phyloP scores from a whole-genome alignment of 2,329 filamentous ascomycete species.

The Alternaria arbusti region DNA sequence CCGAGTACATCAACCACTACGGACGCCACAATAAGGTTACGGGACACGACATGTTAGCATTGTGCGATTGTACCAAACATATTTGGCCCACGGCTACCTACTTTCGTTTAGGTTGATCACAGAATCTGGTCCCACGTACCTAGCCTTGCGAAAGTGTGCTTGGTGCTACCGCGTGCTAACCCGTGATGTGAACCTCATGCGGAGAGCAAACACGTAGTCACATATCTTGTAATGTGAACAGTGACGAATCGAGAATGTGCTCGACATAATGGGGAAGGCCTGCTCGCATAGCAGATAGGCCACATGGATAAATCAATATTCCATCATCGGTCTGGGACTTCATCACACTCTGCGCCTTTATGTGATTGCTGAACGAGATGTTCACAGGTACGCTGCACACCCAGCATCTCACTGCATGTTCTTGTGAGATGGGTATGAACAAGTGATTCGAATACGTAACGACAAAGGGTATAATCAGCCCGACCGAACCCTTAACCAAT shows the following conservation, averaged over 20 bases:
- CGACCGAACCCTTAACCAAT: neutral
- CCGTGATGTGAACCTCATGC: neutral
- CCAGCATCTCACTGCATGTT: neutral
- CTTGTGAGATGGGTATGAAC: neutral
- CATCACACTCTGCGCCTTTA: neutral
- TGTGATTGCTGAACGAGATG: neutral
- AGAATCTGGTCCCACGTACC: neutral
- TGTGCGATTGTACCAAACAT: neutral
- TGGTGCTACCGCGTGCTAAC: neutral
- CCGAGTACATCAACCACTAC: neutral
- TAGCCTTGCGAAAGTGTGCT: neutral
- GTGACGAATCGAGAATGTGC: neutral
- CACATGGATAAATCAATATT: neutral
- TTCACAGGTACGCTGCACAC: neutral
- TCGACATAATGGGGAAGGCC: rapidly evolving
- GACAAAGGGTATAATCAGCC: conserved; percentile 15
- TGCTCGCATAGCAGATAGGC: neutral
- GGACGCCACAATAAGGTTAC: neutral
- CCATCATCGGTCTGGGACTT: neutral
- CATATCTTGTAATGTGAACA: neutral
- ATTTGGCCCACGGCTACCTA: neutral
- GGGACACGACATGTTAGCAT: neutral
- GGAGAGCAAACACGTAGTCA: neutral
- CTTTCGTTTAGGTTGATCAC: neutral
- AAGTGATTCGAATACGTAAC: neutral